Percentiles rank a stretch among this genome's conserved stretches.
phyloP scores from a whole-genome alignment of 1,284 basidiomycete genomes.

The Xanthoconium separans region DNA sequence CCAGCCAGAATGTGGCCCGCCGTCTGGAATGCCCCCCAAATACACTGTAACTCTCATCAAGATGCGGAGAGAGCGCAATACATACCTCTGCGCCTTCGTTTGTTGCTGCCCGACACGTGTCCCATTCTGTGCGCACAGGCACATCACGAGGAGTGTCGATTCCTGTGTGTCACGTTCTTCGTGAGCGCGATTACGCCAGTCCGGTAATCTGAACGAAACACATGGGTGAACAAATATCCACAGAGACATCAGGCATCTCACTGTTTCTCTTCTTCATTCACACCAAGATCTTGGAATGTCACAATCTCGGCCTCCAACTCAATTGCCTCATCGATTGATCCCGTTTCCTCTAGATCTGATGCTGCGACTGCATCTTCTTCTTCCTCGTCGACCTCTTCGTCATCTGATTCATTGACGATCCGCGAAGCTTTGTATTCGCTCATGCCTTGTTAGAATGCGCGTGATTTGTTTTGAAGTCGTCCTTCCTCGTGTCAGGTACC shows the following conservation, averaged over 20 bases:
- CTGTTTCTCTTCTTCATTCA: constrained; percentile 83
- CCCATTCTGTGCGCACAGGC: constrained; percentile 74
- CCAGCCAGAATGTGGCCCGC: too few species aligned
- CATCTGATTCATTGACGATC: constrained; percentile 84
- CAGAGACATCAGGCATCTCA: constrained; percentile 39
- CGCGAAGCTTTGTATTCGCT: constrained; percentile 94
- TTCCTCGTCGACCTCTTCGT: constrained; percentile 50
- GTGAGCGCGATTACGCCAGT: constrained; percentile 65
- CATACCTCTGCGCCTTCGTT: constrained; percentile 63
- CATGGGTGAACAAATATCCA: constrained; percentile 8
- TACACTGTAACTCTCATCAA: constrained; percentile 63
- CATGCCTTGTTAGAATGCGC: constrained; percentile 81
- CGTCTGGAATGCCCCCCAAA: constrained; percentile 77
- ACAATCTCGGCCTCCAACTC: constrained; percentile 61
- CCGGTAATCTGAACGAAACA: constrained; percentile 51
- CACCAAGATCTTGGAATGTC: constrained; percentile 74
- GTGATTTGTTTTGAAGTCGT: constrained; percentile 76
- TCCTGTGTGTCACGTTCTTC: constrained; percentile 78
- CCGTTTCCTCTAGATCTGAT: constrained; percentile 39
- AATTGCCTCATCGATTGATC: constrained; percentile 52
- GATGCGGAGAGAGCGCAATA: background rate
- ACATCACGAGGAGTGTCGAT: constrained; percentile 92
- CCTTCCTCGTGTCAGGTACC: constrained; percentile 61
- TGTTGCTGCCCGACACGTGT: constrained; percentile 65
- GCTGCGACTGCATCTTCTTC: constrained; percentile 43